Evolutionary conservation across 139 green algal species (phyloP).

Genomic region (Pleodorina starrii): DNA sequence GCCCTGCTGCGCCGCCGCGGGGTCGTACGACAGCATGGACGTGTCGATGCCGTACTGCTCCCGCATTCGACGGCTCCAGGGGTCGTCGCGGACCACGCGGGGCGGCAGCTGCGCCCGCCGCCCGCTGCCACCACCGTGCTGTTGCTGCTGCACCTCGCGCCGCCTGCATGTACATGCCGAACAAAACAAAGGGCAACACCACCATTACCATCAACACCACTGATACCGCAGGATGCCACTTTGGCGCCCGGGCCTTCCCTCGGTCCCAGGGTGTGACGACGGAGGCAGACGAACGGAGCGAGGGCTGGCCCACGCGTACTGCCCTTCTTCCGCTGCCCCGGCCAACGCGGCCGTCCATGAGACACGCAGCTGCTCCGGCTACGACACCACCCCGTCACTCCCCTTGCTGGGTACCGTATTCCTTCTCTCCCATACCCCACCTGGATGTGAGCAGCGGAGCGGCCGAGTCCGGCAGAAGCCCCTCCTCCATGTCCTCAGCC

Average conservation of each 20-base stretch:
- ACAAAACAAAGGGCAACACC: not conserved
- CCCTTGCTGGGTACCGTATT: no score
- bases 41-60: conserved; percentile 50
- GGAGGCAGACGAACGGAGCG: not conserved
- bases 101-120: conserved; percentile 12
- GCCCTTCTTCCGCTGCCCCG: no score
- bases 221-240: no score
- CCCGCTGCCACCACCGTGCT: no score
- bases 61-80: conserved; percentile 42
- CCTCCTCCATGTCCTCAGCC: conserved; percentile 28
- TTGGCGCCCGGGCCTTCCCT: no score
- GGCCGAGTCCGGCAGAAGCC: conserved; percentile 7
- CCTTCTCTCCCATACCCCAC: no score
- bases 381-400: no score
- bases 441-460: not conserved
- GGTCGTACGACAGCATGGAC: conserved; percentile 34
- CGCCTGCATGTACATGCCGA: not conserved
- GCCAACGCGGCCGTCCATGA: no score
- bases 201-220: not conserved
- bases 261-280: no score
- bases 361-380: no score
- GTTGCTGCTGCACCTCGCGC: not conserved
- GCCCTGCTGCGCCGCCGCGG: not conserved
- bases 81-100: conserved; percentile 18
- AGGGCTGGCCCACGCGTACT: not conserved